phyloP scores from a whole-genome alignment of 345 rosid genomes.

The Pugionium dolabratum region DNA sequence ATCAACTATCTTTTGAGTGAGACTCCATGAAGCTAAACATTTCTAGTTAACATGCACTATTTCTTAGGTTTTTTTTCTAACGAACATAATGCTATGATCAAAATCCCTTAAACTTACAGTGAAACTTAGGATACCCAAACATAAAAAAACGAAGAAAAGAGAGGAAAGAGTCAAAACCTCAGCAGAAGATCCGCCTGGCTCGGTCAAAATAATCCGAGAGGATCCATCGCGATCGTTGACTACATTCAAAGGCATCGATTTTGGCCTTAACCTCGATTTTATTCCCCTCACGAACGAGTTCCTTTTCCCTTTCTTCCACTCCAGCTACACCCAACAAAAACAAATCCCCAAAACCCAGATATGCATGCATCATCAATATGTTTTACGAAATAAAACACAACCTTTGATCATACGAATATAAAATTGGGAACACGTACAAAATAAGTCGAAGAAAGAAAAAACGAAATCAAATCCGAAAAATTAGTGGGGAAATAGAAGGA shows the following conservation, averaged over 20 bases:
- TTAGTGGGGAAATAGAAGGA: not conserved
- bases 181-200: slow-evolving; percentile 73
- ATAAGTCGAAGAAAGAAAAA: not conserved
- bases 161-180: slow-evolving; percentile 52
- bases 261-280: slow-evolving; percentile 42
- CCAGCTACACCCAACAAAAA: slow-evolving; percentile 54
- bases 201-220: slow-evolving; percentile 64
- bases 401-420: not conserved
- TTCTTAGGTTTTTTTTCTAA: not conserved
- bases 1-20: not conserved
- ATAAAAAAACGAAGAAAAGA: not conserved
- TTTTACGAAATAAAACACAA: no score
- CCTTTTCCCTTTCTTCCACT: slow-evolving; percentile 76
- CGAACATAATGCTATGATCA: not conserved
- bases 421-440: not conserved
- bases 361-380: slow-evolving; percentile 18
- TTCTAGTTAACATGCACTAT: not conserved
- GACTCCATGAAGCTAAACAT: slow-evolving; percentile 17
- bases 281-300: slow-evolving; percentile 61
- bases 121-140: not conserved
- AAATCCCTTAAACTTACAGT: not conserved
- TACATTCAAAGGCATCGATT: slow-evolving; percentile 68
- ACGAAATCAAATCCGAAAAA: not conserved
- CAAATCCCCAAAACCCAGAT: slow-evolving; percentile 3
- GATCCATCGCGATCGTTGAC: slow-evolving; percentile 61